Evolutionary conservation across 2,329 filamentous ascomycete species (phyloP), one percentile per base, ranked within the genome.

Genomic region (Volutella citrinella): DNA sequence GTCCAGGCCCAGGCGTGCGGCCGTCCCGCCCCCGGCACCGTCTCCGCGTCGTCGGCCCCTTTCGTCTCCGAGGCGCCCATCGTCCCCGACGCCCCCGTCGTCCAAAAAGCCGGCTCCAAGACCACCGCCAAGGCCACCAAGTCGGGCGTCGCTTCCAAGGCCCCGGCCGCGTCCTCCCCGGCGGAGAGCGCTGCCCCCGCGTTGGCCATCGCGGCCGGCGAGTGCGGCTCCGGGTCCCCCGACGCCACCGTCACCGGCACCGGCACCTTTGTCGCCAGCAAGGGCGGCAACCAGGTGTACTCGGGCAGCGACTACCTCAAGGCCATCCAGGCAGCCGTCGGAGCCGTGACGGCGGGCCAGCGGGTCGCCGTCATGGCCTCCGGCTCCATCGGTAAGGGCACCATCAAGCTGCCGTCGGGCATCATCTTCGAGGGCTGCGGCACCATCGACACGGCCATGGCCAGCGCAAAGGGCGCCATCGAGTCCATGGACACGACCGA

Each of bases 391-490:
- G 74, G 73, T 19, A 65, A 69, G n/a, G 65, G 49, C 45, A 76
- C 70, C 21, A 69, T 78, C 49, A 65, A 55, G 16, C 66, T 78
- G 41, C 45, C 50, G 20, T 70, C 66, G 48, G 73, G 74, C 36
- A 76, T 75, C 54, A 78, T 61, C 25, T 77, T 79, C 29, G 75
- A 79, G 43, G 74, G 72, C 19, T 78, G 75, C 50, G 74, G 75
- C 25, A 76, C 73, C 27, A 74, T 79, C 52, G 62, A 77, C 36
- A 63, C 61, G 0, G 66, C 48, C 16, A 54, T 51, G 35, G 62
- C 55, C 5, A 45, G 50, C 21, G 72, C 69, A 2, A 66, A 64
- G 14, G 75, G 75, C 13, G 71, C 74, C 27, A 78, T 79, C 30
- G 74, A 78, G 54, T 66, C 66, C 1, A 60, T 68, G 4, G 57